Evolutionary conservation across 768 basidiomycete species (phyloP).

Genomic region (Obba rivulosa): DNA sequence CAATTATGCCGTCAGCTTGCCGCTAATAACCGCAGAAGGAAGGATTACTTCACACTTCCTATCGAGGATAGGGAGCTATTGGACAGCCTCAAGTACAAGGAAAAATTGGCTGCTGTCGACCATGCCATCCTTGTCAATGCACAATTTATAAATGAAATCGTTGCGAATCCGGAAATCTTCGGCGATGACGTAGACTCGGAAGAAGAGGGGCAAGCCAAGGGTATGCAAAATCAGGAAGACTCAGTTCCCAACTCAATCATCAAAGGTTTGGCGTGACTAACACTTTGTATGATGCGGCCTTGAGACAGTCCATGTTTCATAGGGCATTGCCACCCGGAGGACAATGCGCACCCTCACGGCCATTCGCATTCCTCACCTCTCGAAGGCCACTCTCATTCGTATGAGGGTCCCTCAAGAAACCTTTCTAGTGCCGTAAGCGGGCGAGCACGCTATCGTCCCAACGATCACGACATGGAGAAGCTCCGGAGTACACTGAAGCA

Average conservation of each 20-base stretch:
- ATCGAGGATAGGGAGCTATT: constrained; percentile 66
- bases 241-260: too few relatives aligned
- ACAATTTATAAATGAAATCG: constrained; percentile 67
- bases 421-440: constrained; percentile 16
- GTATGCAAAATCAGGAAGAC: background rate
- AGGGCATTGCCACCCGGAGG: too few relatives aligned
- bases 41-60: constrained; percentile 71
- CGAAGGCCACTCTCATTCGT: constrained; percentile 26
- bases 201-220: constrained; percentile 20
- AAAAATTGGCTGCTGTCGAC: constrained; percentile 77
- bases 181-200: constrained; percentile 40
- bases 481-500: constrained; percentile 89
- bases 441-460: constrained; percentile 38
- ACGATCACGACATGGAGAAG: constrained; percentile 84
- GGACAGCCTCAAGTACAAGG: constrained; percentile 63
- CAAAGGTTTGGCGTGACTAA: too few relatives aligned
- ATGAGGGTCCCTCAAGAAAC: constrained; percentile 25
- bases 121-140: constrained; percentile 76
- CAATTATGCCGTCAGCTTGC: constrained; percentile 35
- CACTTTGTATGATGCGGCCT: too few relatives aligned
- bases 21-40: constrained; percentile 63
- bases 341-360: constrained; percentile 15
- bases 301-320: too few relatives aligned
- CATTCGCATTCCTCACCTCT: constrained; percentile 27
- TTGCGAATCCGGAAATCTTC: constrained; percentile 80